These are phyloP conservation scores for Lentinus brumalis DNA, from an alignment of 768 basidiomycete species.

Conservation along the genomic window DNA sequence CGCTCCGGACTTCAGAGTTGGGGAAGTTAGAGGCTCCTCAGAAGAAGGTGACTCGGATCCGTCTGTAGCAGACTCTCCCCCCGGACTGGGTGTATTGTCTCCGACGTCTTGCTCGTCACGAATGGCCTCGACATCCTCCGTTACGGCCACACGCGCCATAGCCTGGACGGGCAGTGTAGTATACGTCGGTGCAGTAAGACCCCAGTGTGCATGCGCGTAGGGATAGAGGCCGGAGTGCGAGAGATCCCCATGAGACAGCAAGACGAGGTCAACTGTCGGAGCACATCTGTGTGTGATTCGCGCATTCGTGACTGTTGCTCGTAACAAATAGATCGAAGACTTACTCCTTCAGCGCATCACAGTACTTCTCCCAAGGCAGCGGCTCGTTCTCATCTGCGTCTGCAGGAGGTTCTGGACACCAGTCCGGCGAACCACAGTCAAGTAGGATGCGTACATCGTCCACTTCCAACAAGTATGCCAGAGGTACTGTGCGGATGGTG, in stretches of 20 bases:
- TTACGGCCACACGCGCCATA: slow-evolving; percentile 89
- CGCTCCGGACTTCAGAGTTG: not conserved
- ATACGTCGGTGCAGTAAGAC: slow-evolving; percentile 87
- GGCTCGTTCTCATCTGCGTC: slow-evolving; percentile 35
- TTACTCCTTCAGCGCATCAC: slow-evolving; percentile 66
- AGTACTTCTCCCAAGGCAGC: slow-evolving; percentile 62
- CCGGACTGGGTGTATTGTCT: slow-evolving; percentile 29
- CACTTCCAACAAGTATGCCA: slow-evolving; percentile 87
- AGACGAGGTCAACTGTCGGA: slow-evolving; percentile 83
- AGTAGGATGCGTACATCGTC: slow-evolving; percentile 93
- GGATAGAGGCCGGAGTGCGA: slow-evolving; percentile 90
- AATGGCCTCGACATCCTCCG: slow-evolving; percentile 84
- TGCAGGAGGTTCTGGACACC: slow-evolving; percentile 58
- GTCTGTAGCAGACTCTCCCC: slow-evolving; percentile 5
- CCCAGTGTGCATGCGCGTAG: slow-evolving; percentile 87
- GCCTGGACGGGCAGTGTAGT: slow-evolving; percentile 94
- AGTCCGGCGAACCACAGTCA: slow-evolving; percentile 93
- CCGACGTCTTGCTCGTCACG: slow-evolving; percentile 73
- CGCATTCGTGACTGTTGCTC: not conserved
- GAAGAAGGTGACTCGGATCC: slow-evolving; percentile 28
- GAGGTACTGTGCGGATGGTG: slow-evolving; percentile 60
- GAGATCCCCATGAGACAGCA: slow-evolving; percentile 93
- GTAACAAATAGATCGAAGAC: slow-evolving; percentile 28
- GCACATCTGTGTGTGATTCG: slow-evolving; percentile 53
- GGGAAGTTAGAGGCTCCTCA: slow-evolving; percentile 19